Conservation (phyloP, 2,329 filamentous ascomycete species). For the Conoideocrella luteorostrata region DNA sequence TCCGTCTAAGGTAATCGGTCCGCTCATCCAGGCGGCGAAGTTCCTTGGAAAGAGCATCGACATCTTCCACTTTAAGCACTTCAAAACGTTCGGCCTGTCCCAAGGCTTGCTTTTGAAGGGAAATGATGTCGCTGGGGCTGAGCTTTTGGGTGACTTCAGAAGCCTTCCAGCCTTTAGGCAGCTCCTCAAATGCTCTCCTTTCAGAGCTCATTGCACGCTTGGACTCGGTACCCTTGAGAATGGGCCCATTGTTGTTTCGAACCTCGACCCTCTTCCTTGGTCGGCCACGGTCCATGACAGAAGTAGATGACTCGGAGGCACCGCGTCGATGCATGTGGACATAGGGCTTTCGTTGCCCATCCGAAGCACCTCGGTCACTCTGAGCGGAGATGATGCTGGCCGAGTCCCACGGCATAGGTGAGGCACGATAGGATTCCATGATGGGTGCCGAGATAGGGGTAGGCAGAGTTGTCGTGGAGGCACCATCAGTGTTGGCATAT, state of each 20-base stretch:
- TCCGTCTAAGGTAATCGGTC: constrained; percentile 70
- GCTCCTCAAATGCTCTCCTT: constrained; percentile 50
- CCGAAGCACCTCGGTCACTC: constrained; percentile 6
- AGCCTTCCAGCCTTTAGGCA: constrained; percentile 53
- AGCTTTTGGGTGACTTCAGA: constrained; percentile 45
- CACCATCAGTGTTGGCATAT: constrained; percentile 33
- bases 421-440: constrained; percentile 32
- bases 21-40: constrained; percentile 70
- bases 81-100: constrained; percentile 59
- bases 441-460: constrained; percentile 45
- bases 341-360: constrained; percentile 3
- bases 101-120: constrained; percentile 53
- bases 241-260: constrained; percentile 29
- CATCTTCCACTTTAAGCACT: constrained; percentile 55
- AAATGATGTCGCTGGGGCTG: constrained; percentile 39
- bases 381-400: not conserved
- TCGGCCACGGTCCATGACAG: constrained; percentile 55
- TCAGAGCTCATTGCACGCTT: constrained; percentile 45
- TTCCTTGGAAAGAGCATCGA: constrained; percentile 64
- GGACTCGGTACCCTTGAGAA: constrained; percentile 32
- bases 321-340: constrained; percentile 40
- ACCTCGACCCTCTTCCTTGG: constrained; percentile 47
- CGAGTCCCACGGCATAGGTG: constrained; percentile 40
- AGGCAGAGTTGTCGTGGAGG: constrained; percentile 34
- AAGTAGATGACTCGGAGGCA: constrained; percentile 49